phyloP scores from a whole-genome alignment of 768 basidiomycete genomes.

The Mycena venus region DNA sequence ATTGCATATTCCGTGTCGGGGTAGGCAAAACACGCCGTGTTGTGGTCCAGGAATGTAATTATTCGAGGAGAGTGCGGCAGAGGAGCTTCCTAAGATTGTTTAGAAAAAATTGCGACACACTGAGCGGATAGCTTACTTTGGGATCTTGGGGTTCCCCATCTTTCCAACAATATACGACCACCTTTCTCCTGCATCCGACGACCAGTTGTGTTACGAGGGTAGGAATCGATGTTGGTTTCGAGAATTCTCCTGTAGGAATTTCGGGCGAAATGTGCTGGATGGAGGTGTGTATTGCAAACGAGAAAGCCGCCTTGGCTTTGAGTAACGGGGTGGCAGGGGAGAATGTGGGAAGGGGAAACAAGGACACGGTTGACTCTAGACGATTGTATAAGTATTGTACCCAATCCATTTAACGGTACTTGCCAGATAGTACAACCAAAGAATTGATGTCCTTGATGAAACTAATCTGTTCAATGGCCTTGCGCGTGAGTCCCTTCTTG shows the following conservation, averaged over 20 bases:
- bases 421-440: conserved; percentile 88
- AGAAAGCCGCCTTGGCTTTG: conserved; percentile 86
- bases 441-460: conserved; percentile 90
- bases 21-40: conserved; percentile 81
- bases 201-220: conserved; percentile 81
- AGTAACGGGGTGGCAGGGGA: conserved; percentile 77
- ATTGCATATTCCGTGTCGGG: conserved; percentile 83
- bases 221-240: conserved; percentile 64
- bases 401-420: conserved; percentile 28
- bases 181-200: conserved; percentile 88
- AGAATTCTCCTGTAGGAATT: conserved; percentile 44
- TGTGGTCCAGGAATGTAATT: conserved; percentile 78
- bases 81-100: conserved; percentile 72
- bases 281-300: conserved; percentile 81
- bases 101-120: not conserved
- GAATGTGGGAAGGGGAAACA: conserved; percentile 83
- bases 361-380: conserved; percentile 78
- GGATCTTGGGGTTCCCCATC: conserved; percentile 84
- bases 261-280: conserved; percentile 60
- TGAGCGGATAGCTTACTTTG: conserved; percentile 61
- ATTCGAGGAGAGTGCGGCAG: conserved; percentile 93
- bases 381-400: not conserved
- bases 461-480: conserved; percentile 89
- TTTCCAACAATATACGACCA: conserved; percentile 88
- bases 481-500: conserved; percentile 74